Base-by-base conservation (phyloP, 176 grass and related monocot genomes). In the Oryza brachyantha region DNA sequence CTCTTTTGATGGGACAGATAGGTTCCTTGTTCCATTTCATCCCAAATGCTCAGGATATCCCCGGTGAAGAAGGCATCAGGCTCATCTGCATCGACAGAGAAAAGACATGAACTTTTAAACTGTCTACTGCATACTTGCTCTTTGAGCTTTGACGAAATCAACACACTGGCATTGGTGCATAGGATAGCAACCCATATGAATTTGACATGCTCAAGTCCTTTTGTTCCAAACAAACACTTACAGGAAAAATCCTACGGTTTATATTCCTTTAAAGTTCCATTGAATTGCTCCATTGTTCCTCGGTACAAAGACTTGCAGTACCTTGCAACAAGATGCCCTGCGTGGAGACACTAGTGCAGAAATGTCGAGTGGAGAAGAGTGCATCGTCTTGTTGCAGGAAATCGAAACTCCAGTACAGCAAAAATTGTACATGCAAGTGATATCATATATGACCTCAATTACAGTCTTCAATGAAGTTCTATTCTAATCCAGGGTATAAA, bases 61-160 rank as follows among this genome's bases (percentile, higher is more conserved):
- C 74, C 57, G 3, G 76, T 32, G 29, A 12, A 64, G 3, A 55
- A 31, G 72, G 19, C 34, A 13, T 32, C 66, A 8, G 72, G 14
- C 32, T 72, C 85, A 1, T 74, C 81, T 84, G 69, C 69, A 68
- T 62, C 52, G 10, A 73, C 19, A 61, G 9, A 50, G 48, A 83
- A 74, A 68, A 9, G 22, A 37, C 12, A 17, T n/a, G n/a, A n/a
- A n/a, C n/a, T n/a, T n/a, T n/a, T n/a, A n/a, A n/a, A n/a, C n/a
- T n/a, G n/a, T n/a, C n/a, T n/a, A n/a, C n/a, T n/a, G n/a, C n/a
- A n/a, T n/a, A n/a, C n/a, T n/a, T n/a, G n/a, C n/a, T n/a, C n/a
- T n/a, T n/a, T n/a, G n/a, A n/a, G n/a, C n/a, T n/a, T n/a, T n/a
- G n/a, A n/a, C n/a, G n/a, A n/a, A n/a, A n/a, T n/a, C n/a, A n/a